These are phyloP conservation scores for Pyrus communis DNA, from an alignment of 306 rosid genomes.

Conservation along the genomic window DNA sequence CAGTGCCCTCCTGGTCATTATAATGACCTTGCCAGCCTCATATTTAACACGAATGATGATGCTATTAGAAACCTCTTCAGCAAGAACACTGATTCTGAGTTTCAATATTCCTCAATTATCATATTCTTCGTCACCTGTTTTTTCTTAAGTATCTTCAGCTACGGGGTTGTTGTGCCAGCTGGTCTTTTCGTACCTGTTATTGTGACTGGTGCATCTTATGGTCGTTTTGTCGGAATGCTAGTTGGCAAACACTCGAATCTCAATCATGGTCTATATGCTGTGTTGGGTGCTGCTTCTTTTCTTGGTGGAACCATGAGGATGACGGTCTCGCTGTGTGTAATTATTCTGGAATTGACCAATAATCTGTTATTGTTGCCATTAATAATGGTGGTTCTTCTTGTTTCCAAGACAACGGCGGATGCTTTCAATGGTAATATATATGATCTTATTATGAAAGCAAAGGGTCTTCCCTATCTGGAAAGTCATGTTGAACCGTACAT, in stretches of 20 bases:
- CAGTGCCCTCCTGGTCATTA: slow-evolving; percentile 69
- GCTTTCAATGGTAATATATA: slow-evolving; percentile 73
- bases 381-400: slow-evolving; percentile 81
- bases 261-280: slow-evolving; percentile 82
- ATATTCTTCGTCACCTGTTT: slow-evolving; percentile 65
- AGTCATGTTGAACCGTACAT: slow-evolving; percentile 81
- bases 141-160: slow-evolving; percentile 68
- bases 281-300: slow-evolving; percentile 85
- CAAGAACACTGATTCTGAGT: slow-evolving; percentile 62
- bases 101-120: slow-evolving; percentile 44
- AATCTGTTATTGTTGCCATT: slow-evolving; percentile 74
- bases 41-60: slow-evolving; percentile 91
- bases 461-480: slow-evolving; percentile 88
- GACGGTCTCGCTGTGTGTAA: slow-evolving; percentile 85
- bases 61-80: slow-evolving; percentile 89
- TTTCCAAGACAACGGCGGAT: slow-evolving; percentile 85
- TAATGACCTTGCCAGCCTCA: slow-evolving; percentile 96
- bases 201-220: slow-evolving; percentile 91
- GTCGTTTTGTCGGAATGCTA: slow-evolving; percentile 84
- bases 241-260: slow-evolving; percentile 47
- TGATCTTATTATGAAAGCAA: slow-evolving; percentile 85
- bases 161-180: slow-evolving; percentile 77
- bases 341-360: slow-evolving; percentile 83
- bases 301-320: slow-evolving; percentile 96
- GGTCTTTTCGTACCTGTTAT: slow-evolving; percentile 91